Percentiles rank a stretch among this genome's conserved stretches.
Evolutionary conservation across 768 basidiomycete genomes (phyloP).

Genomic region (Leucocoprinus leucothites): DNA sequence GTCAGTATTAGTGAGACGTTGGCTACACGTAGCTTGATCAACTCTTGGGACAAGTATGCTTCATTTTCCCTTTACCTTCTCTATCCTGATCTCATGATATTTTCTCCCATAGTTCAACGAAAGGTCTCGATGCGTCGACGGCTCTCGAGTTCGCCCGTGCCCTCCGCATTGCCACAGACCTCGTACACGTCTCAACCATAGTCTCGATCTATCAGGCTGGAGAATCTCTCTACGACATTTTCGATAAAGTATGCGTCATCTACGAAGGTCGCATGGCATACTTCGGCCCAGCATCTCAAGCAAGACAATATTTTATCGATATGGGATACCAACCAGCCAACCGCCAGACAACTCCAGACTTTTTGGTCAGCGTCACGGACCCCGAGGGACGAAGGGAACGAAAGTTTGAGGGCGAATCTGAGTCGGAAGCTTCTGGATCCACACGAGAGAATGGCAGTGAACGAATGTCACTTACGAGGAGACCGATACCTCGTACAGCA

Average conservation of each 20-base stretch:
- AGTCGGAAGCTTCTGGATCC: neutral
- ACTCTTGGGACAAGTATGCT: slow-evolving; percentile 75
- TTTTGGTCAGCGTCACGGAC: slow-evolving; percentile 59
- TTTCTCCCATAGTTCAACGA: slow-evolving; percentile 50
- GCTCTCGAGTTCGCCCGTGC: slow-evolving; percentile 72
- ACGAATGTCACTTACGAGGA: slow-evolving; percentile 24
- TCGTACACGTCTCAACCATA: slow-evolving; percentile 51
- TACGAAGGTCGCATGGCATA: slow-evolving; percentile 77
- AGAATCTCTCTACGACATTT: slow-evolving; percentile 60
- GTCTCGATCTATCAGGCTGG: slow-evolving; percentile 86
- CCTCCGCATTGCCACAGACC: slow-evolving; percentile 63
- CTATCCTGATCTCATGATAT: neutral
- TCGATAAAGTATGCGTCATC: slow-evolving; percentile 74
- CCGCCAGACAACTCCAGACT: slow-evolving; percentile 65
- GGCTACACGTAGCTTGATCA: slow-evolving; percentile 57
- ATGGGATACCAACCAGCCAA: slow-evolving; percentile 60
- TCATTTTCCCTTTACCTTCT: neutral
- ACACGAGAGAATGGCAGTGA: slow-evolving; percentile 11
- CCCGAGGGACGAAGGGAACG: slow-evolving; percentile 48
- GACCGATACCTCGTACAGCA: slow-evolving; percentile 34
- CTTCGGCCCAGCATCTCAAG: slow-evolving; percentile 64
- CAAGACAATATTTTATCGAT: slow-evolving; percentile 71
- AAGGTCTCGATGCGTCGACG: slow-evolving; percentile 66
- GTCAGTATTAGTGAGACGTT: slow-evolving; percentile 62
- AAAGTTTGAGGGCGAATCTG: slow-evolving; percentile 15